A percentile compares a stretch with the other conserved stretches of the same genome.
phyloP scores from a whole-genome alignment of 2,329 filamentous ascomycete species.

The Apiospora aurea region DNA sequence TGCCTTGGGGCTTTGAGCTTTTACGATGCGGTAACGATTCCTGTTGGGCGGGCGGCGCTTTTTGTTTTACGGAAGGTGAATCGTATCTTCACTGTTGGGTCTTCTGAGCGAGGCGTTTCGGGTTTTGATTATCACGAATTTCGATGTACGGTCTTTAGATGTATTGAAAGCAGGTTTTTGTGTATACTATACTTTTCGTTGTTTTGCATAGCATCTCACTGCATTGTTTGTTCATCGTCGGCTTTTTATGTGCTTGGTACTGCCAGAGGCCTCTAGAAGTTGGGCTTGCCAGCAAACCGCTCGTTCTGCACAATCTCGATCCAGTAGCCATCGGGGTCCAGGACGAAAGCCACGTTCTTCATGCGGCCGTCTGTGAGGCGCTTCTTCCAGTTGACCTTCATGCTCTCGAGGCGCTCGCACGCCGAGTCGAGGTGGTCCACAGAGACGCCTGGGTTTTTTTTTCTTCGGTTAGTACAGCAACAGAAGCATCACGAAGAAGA shows the following conservation, averaged over 20 bases:
- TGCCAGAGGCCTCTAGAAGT: slow-evolving; percentile 10
- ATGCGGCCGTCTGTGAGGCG: slow-evolving; percentile 88
- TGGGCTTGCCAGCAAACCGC: slow-evolving; percentile 10
- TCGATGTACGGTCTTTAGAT: not conserved
- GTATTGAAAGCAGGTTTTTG: not conserved
- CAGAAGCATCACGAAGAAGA: not conserved
- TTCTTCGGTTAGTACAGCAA: not conserved
- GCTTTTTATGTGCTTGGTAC: not conserved
- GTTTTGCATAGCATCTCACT: not conserved
- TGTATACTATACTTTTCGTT: not conserved
- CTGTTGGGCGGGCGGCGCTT: not conserved
- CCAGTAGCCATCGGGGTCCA: slow-evolving; percentile 91
- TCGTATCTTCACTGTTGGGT: not conserved
- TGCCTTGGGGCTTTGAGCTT: slow-evolving; percentile 42
- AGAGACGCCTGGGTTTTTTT: slow-evolving; percentile 63
- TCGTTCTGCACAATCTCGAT: slow-evolving; percentile 79
- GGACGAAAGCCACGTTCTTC: slow-evolving; percentile 91
- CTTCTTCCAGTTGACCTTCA: slow-evolving; percentile 93
- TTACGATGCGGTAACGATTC: not conserved
- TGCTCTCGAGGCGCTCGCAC: slow-evolving; percentile 83
- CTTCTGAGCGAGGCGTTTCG: slow-evolving; percentile 5
- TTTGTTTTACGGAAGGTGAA: not conserved
- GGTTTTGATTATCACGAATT: not conserved
- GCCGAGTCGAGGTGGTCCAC: slow-evolving; percentile 91
- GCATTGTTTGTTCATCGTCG: not conserved